Conservation (phyloP, 2,329 filamentous ascomycete genomes). For the Exophiala mesophila region DNA sequence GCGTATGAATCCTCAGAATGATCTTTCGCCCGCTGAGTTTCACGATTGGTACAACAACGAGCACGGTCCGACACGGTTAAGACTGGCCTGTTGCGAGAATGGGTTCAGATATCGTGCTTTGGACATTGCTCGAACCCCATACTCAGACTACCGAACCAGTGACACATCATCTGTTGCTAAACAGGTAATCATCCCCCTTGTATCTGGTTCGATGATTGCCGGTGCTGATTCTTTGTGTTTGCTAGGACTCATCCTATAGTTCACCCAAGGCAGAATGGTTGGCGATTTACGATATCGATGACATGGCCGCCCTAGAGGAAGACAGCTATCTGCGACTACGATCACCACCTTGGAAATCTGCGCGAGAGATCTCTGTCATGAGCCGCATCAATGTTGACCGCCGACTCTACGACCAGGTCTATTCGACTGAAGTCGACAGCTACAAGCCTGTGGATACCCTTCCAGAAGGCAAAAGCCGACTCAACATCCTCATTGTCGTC, state of each 20-base stretch:
- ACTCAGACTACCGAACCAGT: neutral
- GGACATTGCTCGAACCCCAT: slow-evolving; percentile 42
- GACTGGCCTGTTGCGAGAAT: slow-evolving; percentile 68
- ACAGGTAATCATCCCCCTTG: slow-evolving; percentile 56
- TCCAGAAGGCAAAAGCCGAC: neutral
- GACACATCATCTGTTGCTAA: neutral
- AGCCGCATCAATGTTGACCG: slow-evolving; percentile 64
- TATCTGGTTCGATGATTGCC: too few species aligned
- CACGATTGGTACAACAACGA: slow-evolving; percentile 95
- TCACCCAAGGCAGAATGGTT: slow-evolving; percentile 38
- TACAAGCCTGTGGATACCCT: neutral
- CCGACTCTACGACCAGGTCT: slow-evolving; percentile 42
- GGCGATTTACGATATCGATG: slow-evolving; percentile 39
- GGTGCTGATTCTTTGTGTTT: too few species aligned
- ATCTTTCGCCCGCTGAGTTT: slow-evolving; percentile 48
- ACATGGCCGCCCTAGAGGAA: slow-evolving; percentile 65
- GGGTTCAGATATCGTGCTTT: slow-evolving; percentile 72
- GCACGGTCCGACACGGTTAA: slow-evolving; percentile 75
- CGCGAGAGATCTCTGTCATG: slow-evolving; percentile 58
- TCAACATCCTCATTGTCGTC: neutral
- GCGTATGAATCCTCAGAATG: slow-evolving; percentile 66
- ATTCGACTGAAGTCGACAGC: slow-evolving; percentile 42
- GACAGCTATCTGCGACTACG: slow-evolving; percentile 59
- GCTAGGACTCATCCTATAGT: neutral
- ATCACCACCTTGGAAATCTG: slow-evolving; percentile 48